These are phyloP conservation scores for Camellia oleifera DNA, from an alignment of 179 eudicot genomes.

Conservation along the genomic window DNA sequence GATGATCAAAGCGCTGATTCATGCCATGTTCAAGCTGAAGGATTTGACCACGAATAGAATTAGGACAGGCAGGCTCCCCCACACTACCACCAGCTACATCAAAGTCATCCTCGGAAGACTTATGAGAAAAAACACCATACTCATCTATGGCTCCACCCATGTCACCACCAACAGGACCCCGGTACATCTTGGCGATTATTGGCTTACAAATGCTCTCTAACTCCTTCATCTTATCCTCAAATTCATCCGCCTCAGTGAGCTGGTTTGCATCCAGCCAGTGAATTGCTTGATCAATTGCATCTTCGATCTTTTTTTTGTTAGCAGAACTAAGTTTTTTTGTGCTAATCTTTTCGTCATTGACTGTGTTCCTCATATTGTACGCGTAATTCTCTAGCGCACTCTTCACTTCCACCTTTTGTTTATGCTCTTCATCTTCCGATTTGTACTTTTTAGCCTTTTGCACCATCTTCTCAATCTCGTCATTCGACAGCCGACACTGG, in stretches of 20 bases:
- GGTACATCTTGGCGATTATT: slow-evolving; percentile 52
- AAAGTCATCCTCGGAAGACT: neutral
- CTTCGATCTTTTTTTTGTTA: slow-evolving; percentile 63
- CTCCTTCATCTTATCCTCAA: slow-evolving; percentile 61
- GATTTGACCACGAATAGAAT: too few relatives aligned
- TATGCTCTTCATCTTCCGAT: slow-evolving; percentile 55
- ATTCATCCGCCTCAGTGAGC: slow-evolving; percentile 57
- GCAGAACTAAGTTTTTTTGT: slow-evolving; percentile 29
- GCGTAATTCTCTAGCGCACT: slow-evolving; percentile 57
- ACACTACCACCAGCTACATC: too few relatives aligned
- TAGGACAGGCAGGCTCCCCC: too few relatives aligned
- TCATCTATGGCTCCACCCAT: slow-evolving; percentile 32
- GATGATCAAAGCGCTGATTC: too few relatives aligned
- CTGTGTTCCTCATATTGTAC: slow-evolving; percentile 56
- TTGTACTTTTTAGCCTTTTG: slow-evolving; percentile 68
- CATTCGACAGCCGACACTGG: slow-evolving; percentile 57
- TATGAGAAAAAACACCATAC: slow-evolving; percentile 20
- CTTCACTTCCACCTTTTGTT: slow-evolving; percentile 61
- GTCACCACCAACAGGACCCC: slow-evolving; percentile 31
- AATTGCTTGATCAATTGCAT: slow-evolving; percentile 44
- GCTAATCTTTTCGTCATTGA: slow-evolving; percentile 53
- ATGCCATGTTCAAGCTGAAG: too few relatives aligned
- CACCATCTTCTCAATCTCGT: slow-evolving; percentile 64
- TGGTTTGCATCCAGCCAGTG: slow-evolving; percentile 59
- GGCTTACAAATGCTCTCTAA: slow-evolving; percentile 53